Evolutionary conservation across 345 rosid species (phyloP), one percentile per base, ranked within the genome.

Genomic region (Barbarea vulgaris): DNA sequence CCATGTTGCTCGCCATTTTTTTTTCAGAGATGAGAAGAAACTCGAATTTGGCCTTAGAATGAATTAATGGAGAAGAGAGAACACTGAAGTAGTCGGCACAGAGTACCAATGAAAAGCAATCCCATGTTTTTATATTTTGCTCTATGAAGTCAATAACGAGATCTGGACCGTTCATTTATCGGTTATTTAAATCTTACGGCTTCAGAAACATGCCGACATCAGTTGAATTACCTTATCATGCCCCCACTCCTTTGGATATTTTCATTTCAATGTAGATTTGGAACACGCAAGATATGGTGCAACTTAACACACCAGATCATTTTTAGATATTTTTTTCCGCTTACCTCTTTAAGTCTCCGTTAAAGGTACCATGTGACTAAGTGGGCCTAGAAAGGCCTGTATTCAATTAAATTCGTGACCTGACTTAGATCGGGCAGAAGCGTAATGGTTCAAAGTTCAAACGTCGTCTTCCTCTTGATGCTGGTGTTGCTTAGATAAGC

Each of bases 1-100:
- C 98, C 89, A 85, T 15, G 70, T 57, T 76, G 30, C 63, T 79
- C 41, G 96, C 85, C 98, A 91, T 93, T 69, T 82, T 12, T 4
- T 5, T 7, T n/a, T n/a, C n/a, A n/a, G 53, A 4, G 33, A 6
- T 37, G 31, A 39, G 42, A 37, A 51, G 11, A 67, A 24, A 31
- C 39, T 50, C 18, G n/a, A 12, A 17, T 31, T 52, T 5, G 31
- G 63, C 50, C 33, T 59, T 14, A n/a, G 51, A 37, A 30, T 15
- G 46, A 37, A 13, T 5, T 17, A 37, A 17, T 54, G 79, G 74
- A 52, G 44, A 37, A 58, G 67, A 75, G 6, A 19, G 18, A 52
- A 36, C 22, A 58, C 42, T 56, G 19, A 37, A 60, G 55, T 59
- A 52, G 69, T 47, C 15, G 68, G 55, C 27, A 36, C 31, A 31